Conservation (phyloP, 2,329 filamentous ascomycete genomes). For the Penicillium sclerotiorum region DNA sequence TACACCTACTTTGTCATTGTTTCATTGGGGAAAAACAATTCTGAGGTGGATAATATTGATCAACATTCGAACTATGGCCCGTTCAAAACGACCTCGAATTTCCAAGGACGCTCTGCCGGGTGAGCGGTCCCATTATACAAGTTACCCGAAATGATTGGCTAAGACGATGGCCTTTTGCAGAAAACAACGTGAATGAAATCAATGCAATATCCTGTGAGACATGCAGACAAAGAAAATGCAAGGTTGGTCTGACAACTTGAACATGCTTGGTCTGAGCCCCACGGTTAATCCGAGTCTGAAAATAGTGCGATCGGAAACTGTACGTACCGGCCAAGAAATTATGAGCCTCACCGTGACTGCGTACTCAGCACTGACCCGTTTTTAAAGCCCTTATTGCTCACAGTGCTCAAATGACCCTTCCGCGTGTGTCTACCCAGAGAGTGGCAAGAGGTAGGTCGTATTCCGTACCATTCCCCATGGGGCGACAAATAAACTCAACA, state of each 20-base stretch:
- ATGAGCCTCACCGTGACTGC: no score
- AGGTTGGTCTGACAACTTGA: no score
- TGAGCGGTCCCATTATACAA: slow-evolving; percentile 1
- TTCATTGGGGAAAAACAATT: no score
- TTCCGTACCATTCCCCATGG: neutral
- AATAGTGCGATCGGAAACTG: slow-evolving; percentile 27
- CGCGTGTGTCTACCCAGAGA: slow-evolving; percentile 25
- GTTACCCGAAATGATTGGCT: slow-evolving; percentile 9
- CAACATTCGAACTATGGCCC: no score
- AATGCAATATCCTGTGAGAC: slow-evolving; percentile 24
- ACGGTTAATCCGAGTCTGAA: slow-evolving; percentile 8
- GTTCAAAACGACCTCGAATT: slow-evolving; percentile 9
- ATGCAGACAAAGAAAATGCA: slow-evolving; percentile 28
- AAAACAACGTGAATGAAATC: slow-evolving; percentile 8
- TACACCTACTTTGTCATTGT: no score
- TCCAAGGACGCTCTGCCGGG: neutral
- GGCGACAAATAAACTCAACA: slow-evolving; percentile 1
- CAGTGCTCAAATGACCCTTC: slow-evolving; percentile 22
- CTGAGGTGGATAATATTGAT: no score
- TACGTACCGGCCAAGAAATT: slow-evolving; percentile 13
- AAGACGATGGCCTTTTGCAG: neutral
- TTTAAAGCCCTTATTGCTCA: slow-evolving; percentile 20
- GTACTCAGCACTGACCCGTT: neutral
- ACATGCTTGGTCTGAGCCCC: no score
- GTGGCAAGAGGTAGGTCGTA: slow-evolving; percentile 20